Evolutionary conservation across 192 early-diverging fungal species (phyloP), one percentile per base, ranked within the genome.

Genomic region (Entomortierella lignicola): DNA sequence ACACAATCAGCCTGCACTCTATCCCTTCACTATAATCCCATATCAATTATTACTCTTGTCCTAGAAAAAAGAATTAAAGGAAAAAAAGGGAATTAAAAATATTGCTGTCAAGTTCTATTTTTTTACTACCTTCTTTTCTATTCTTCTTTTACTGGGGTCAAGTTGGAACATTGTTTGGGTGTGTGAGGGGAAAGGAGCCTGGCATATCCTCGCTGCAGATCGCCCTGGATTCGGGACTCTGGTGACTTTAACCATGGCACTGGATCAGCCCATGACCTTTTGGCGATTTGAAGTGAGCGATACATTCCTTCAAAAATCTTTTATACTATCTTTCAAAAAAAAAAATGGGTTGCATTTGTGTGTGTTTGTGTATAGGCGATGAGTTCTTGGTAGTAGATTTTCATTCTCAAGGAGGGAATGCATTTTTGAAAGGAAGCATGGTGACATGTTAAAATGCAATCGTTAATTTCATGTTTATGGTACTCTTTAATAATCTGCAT

Each of bases 1-100:
- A 77, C 72, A 77, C 66, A 77, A 69, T 77, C 42, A 32, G 74
- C 74, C 74, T 69, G 66, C 74, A 77, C 66, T 77, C 74, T 64
- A 77, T 69, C 74, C 66, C 55, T 50, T 60, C 53, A 30, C 27
- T 15, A 27, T 43, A 18, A 37, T 23, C 20, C 21, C 64, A 30
- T 47, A n/a, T 12, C 41, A 41, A 57, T 54, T 60, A 48, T 17
- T 61, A 51, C 58, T 62, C 59, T 59, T 52, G 17, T 26, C 34
- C 26, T 32, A 20, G n/a, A 5, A 60, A 41, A 32, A 20, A 23
- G 32, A 41, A 23, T 20, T 42, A 23, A 37, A 37, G 10, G 10
- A 37, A 37, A 10, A 37, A 37, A 37, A 37, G 5, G 34, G n/a
- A n/a, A n/a, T n/a, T n/a, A n/a, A 37, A 37, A 37, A 37, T 60